Percentiles rank a stretch among this genome's conserved stretches.
Evolutionary conservation across 768 basidiomycete species (phyloP).

Genomic region (Kwoniella mangroviensis): DNA sequence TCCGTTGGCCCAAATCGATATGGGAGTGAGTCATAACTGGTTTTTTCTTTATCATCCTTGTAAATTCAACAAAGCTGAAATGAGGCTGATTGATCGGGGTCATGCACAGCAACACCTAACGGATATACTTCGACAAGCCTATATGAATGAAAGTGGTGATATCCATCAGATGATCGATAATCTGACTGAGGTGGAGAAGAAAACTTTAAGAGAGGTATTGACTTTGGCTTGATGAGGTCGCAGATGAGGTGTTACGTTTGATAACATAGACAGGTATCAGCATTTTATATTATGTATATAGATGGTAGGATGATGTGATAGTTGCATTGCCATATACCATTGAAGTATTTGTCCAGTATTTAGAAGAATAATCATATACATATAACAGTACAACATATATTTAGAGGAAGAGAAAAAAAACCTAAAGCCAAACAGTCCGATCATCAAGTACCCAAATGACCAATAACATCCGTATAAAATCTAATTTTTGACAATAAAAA

Average conservation of each 20-base stretch:
- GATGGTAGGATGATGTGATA: too few relatives aligned
- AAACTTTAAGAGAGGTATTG: slow-evolving; percentile 48
- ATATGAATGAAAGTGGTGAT: slow-evolving; percentile 52
- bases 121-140: slow-evolving; percentile 52
- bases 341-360: too few relatives aligned
- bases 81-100: neutral
- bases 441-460: neutral
- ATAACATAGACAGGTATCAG: too few relatives aligned
- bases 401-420: neutral
- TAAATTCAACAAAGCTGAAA: neutral
- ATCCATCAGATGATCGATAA: slow-evolving; percentile 51
- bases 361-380: too few relatives aligned
- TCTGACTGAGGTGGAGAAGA: slow-evolving; percentile 53
- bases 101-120: slow-evolving; percentile 52
- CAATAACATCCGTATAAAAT: neutral
- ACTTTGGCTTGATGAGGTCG: slow-evolving; percentile 24
- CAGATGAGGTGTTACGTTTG: too few relatives aligned
- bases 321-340: too few relatives aligned
- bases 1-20: slow-evolving; percentile 82
- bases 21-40: slow-evolving; percentile 62
- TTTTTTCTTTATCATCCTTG: neutral
- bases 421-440: neutral
- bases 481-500: neutral
- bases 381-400: too few relatives aligned
- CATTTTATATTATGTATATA: too few relatives aligned